Evolutionary conservation across 352 stramenopile species (phyloP).

Genomic region (Globisporangium apiculatum): DNA sequence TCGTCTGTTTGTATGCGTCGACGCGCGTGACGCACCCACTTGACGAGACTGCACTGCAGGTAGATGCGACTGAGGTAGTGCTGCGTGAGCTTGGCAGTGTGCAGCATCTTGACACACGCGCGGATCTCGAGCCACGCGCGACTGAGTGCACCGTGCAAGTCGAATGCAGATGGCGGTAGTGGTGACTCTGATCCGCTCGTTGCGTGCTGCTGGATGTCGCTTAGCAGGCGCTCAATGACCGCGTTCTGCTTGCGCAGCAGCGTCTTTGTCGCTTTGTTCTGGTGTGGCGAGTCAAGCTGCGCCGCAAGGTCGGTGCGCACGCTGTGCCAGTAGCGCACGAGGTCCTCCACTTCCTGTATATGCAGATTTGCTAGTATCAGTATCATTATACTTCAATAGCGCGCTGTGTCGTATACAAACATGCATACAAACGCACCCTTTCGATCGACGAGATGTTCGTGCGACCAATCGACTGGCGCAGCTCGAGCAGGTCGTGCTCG

Average conservation of each 20-base stretch:
- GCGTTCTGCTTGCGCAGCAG: constrained; percentile 46
- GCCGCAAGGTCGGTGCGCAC: constrained; percentile 36
- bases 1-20: constrained; percentile 31
- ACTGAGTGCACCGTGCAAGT: constrained; percentile 8
- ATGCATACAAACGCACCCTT: constrained; percentile 11
- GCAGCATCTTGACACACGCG: constrained; percentile 53
- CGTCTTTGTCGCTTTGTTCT: constrained; percentile 56
- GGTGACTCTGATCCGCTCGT: not conserved
- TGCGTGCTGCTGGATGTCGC: constrained; percentile 21
- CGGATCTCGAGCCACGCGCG: constrained; percentile 56
- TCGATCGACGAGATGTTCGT: constrained; percentile 52
- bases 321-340: constrained; percentile 52
- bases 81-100: constrained; percentile 62
- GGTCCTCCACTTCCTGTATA: constrained; percentile 49
- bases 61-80: constrained; percentile 60
- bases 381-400: too few species aligned
- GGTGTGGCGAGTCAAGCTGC: constrained; percentile 52
- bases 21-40: constrained; percentile 44
- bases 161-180: not conserved
- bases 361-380: too few species aligned
- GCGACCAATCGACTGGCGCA: constrained; percentile 33
- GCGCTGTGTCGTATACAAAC: not conserved
- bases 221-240: constrained; percentile 47
- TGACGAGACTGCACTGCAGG: constrained; percentile 48
- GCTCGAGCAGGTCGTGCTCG: constrained; percentile 41